Percentiles rank a stretch among this genome's conserved stretches.
Conservation (phyloP, 208 protist species). For the Wallacemonas collosoma region DNA sequence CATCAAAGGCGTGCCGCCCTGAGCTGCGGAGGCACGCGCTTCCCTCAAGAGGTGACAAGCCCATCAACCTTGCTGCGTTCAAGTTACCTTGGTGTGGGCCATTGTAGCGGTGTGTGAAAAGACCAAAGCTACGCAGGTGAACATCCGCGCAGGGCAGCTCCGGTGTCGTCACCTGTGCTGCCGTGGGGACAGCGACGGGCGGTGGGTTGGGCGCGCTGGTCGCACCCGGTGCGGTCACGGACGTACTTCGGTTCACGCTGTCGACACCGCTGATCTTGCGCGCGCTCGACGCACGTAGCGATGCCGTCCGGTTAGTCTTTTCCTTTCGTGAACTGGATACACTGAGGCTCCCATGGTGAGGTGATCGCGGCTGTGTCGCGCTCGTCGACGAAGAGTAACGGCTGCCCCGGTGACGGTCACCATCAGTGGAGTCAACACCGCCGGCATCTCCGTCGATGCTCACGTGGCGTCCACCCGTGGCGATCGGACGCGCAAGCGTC, state of each 20-base stretch:
- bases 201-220: background rate
- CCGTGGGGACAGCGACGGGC: constrained; percentile 4
- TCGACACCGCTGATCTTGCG: background rate
- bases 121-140: constrained; percentile 48
- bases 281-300: background rate
- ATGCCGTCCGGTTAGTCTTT: background rate
- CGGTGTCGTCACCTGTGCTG: constrained; percentile 28
- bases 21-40: background rate
- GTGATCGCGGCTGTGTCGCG: background rate
- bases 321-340: background rate
- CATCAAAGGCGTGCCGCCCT: background rate
- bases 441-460: background rate
- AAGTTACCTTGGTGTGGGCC: background rate
- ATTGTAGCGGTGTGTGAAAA: constrained; percentile 37
- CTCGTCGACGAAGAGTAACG: background rate
- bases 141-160: constrained; percentile 78
- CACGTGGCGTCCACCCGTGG: background rate
- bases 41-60: background rate
- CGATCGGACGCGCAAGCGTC: background rate
- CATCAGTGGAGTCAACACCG: background rate
- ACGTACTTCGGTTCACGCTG: background rate
- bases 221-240: constrained; percentile 6
- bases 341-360: background rate
- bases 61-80: too few species aligned
- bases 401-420: background rate